phyloP scores from a whole-genome alignment of 305 asterid genomes.

The Galium porrigens region DNA sequence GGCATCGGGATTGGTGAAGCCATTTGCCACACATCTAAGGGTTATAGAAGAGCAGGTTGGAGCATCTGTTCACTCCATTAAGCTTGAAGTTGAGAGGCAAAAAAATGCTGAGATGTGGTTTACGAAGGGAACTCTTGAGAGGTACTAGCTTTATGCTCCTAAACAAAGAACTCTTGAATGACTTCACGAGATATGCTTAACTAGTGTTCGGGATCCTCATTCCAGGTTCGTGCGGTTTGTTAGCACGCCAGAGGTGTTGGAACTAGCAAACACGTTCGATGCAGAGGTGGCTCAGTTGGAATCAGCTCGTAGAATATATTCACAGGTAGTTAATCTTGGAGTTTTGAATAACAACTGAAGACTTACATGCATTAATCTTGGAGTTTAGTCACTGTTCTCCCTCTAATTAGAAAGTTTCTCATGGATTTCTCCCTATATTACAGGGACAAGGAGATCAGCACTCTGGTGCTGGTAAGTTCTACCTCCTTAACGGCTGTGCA shows the following conservation, averaged over 20 bases:
- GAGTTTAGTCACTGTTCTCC: conserved; percentile 11
- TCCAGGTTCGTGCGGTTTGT: conserved; percentile 84
- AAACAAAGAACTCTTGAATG: conserved; percentile 7
- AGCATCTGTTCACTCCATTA: conserved; percentile 49
- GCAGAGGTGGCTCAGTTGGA: conserved; percentile 89
- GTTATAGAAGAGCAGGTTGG: conserved; percentile 71
- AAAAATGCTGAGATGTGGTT: conserved; percentile 65
- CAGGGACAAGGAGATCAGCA: conserved; percentile 67
- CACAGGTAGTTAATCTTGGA: conserved; percentile 35
- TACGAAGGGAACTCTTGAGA: conserved; percentile 92
- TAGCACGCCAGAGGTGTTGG: conserved; percentile 81
- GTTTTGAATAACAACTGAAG: neutral
- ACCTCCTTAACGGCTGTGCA: neutral
- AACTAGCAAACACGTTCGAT: conserved; percentile 56
- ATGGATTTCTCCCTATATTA: conserved; percentile 23
- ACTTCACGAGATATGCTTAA: conserved; percentile 11
- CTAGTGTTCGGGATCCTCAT: conserved; percentile 7
- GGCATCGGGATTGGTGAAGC: conserved; percentile 83
- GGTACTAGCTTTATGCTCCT: conserved; percentile 31
- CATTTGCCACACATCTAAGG: conserved; percentile 64
- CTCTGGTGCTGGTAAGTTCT: conserved; percentile 35
- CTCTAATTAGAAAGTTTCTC: conserved; percentile 14
- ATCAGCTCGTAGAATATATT: conserved; percentile 73
- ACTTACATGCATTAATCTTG: conserved; percentile 9
- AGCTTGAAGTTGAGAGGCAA: conserved; percentile 54